Evolutionary conservation across 1,284 basidiomycete genomes (phyloP), one percentile per base, ranked within the genome.

Genomic region (Nidula niveotomentosa): DNA sequence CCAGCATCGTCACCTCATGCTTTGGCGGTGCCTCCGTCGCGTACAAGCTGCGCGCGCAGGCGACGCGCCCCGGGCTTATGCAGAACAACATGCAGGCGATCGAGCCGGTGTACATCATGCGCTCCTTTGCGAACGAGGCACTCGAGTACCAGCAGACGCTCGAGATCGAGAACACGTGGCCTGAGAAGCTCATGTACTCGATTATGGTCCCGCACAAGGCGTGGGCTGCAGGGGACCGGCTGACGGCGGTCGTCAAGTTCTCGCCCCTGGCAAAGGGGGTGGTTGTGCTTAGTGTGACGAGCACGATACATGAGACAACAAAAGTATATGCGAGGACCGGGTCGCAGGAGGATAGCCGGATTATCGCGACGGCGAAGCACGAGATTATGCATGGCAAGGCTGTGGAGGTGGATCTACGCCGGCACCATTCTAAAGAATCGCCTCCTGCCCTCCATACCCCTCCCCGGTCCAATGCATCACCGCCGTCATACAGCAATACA

Each of bases 141-240:
- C 83, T 96, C 62, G 95, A 97, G 71, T 97, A 93, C 76, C 94
- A 93, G 66, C 94, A 97, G 70, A 94, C 93, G 1, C 82, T 96
- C 56, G 95, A 98, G 70, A 89, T 91, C 58, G 94, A 96, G 71
- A 96, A 96, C 70, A 95, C 93, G 10, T 98, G 95, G 95, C 94
- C 95, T 0, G 90, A 91, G 41, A 98, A 96, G 74, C 76, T 96
- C 69, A 94, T 94, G 91, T 95, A 95, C 72, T 87, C 88, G 6
- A 84, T 96, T 64, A 84, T 90, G 77, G 72, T 94, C 46, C 91
- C 91, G 0, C 90, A 93, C 76, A 94, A 93, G 68, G 95, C 94
- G 0, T 97, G 91, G 84, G 92, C 93, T 0, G 91, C 89, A 0
- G 94, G 94, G 5, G 94, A 96, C 70, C 81, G 80, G 12, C 76